Base-by-base conservation (phyloP, 176 grass and related monocot species). In the Luzula sylvatica region DNA sequence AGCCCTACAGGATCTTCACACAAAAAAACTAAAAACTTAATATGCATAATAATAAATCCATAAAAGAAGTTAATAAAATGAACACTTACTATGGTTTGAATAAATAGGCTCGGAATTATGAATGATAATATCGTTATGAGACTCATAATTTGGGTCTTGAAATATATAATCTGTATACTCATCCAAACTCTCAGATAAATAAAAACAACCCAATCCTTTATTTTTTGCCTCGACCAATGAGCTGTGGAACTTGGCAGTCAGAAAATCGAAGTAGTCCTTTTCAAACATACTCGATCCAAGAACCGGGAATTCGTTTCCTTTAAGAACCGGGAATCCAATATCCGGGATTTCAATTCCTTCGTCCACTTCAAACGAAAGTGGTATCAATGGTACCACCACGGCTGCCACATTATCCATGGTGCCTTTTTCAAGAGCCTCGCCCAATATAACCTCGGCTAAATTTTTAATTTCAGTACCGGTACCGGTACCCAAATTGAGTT, bases 171-270 rank as follows among this genome's bases (percentile, higher is more conserved):
- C 83, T 68, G 71, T 70, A 18, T 95, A 70, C 61, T 88, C 80
- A 88, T 95, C 83, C 51, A 95, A 76, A 82, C 73, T 95, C 71
- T 95, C 89, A 3, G 83, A 95, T 49, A 95, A 76, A 67, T 88
- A 95, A 43, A 95, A 95, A 64, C 83, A 95, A 47, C 89, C 89
- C 11, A 95, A 59, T 47, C 50, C 83, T 75, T 78, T 78, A 53
- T 56, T 51, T 76, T 81, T 81, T 58, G 80, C 50, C 72, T 85
- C 83, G 70, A 95, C 77, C 14, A 63, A 46, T 30, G 58, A 63
- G 46, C 42, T 41, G n/a, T 63, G 58, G 19, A 63, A 63, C 41
- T 41, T 63, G 27, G 58, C 58, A 8, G 58, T 63, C 58, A 63
- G 5, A 47, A 47, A 7, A 26, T 63, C 58, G 46, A 27, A 46